Evolutionary conservation across 352 stramenopile genomes (phyloP).

Genomic region (Globisporangium takayamanum): DNA sequence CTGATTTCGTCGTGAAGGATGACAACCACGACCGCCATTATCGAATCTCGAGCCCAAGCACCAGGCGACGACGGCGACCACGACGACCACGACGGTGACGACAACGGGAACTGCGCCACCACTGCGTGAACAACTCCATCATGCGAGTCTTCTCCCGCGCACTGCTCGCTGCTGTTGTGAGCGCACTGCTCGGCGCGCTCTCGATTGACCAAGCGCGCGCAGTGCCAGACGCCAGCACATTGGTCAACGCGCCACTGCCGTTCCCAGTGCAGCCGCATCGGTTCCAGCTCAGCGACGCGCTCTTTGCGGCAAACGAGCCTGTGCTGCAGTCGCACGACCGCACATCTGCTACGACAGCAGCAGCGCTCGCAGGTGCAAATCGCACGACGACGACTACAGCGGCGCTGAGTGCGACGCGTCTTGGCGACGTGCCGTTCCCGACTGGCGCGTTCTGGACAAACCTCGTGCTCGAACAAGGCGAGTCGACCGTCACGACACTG

Average conservation of each 20-base stretch:
- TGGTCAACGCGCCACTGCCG: slow-evolving; percentile 24
- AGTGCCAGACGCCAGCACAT: slow-evolving; percentile 6
- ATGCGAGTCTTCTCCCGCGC: too few species aligned
- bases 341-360: too few species aligned
- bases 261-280: slow-evolving; percentile 47
- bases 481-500: slow-evolving; percentile 51
- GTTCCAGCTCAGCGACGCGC: slow-evolving; percentile 36
- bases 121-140: too few species aligned
- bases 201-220: neutral
- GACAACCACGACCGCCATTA: too few species aligned
- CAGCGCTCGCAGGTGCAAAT: neutral
- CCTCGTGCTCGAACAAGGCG: slow-evolving; percentile 59
- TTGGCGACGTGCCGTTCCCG: slow-evolving; percentile 60
- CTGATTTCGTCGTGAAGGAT: too few species aligned
- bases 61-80: too few species aligned
- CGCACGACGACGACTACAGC: neutral
- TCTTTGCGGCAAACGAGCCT: slow-evolving; percentile 49
- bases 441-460: slow-evolving; percentile 83
- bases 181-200: neutral
- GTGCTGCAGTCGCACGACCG: neutral
- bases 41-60: too few species aligned
- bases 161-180: too few species aligned
- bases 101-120: too few species aligned
- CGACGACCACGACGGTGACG: too few species aligned
- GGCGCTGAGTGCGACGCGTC: slow-evolving; percentile 6